Evolutionary conservation across 176 grass and related monocot genomes (phyloP).

Genomic region (Coix lacrymajobi): DNA sequence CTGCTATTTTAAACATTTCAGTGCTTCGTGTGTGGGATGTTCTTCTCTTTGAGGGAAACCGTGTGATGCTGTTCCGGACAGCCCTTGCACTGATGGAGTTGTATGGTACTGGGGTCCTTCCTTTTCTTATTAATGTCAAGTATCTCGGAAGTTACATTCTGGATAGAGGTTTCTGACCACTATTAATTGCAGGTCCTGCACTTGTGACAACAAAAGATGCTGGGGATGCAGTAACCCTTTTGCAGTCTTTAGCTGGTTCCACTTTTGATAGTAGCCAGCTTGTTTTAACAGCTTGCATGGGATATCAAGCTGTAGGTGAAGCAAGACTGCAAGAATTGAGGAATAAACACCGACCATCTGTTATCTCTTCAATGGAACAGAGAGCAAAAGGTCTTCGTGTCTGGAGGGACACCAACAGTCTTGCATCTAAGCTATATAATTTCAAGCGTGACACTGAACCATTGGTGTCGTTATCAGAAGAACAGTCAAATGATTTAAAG

Average conservation of each 20-base stretch:
- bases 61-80: conserved; percentile 88
- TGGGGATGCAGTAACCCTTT: conserved; percentile 94
- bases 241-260: conserved; percentile 91
- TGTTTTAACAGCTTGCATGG: conserved; percentile 96
- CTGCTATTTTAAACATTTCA: conserved; percentile 50
- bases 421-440: conserved; percentile 85
- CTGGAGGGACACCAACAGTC: conserved; percentile 73
- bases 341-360: conserved; percentile 83
- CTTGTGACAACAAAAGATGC: conserved; percentile 95
- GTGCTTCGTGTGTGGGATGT: conserved; percentile 99
- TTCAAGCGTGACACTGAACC: conserved; percentile 71
- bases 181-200: conserved; percentile 68
- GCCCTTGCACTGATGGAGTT: conserved; percentile 93
- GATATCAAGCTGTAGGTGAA: conserved; percentile 87
- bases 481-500: conserved; percentile 29
- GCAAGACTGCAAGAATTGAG: conserved; percentile 70
- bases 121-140: conserved; percentile 16
- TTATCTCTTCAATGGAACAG: conserved; percentile 88
- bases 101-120: conserved; percentile 69
- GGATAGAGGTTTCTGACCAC: conserved; percentile 8
- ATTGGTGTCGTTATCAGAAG: conserved; percentile 59
- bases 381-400: conserved; percentile 64
- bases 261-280: conserved; percentile 99
- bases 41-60: conserved; percentile 90
- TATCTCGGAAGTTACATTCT: not conserved